phyloP scores from a whole-genome alignment of 208 protist genomes.

The Phytomonas sp. region DNA sequence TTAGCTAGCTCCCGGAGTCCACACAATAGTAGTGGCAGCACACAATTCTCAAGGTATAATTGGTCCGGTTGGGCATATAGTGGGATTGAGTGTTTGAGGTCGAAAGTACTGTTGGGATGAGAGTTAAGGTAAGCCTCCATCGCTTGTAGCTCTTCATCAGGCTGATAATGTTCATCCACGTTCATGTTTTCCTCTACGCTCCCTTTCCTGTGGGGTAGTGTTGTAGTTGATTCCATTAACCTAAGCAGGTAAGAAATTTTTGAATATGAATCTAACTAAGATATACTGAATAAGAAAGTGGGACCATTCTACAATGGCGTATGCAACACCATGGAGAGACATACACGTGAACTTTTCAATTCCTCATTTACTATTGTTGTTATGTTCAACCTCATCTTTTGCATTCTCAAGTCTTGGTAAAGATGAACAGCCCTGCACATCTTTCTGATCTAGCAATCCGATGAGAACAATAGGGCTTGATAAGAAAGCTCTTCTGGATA shows the following conservation, averaged over 20 bases:
- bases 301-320: neutral
- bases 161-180: neutral
- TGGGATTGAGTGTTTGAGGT: slow-evolving; percentile 22
- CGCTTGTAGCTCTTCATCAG: slow-evolving; percentile 8
- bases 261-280: slow-evolving; percentile 8
- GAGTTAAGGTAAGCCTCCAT: slow-evolving; percentile 7
- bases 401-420: too few species aligned
- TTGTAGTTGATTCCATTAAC: slow-evolving; percentile 10
- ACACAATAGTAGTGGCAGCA: slow-evolving; percentile 69
- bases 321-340: too few species aligned
- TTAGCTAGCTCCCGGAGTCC: slow-evolving; percentile 65
- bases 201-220: neutral
- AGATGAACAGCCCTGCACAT: too few species aligned
- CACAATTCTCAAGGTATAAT: slow-evolving; percentile 68
- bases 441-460: too few species aligned
- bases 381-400: too few species aligned
- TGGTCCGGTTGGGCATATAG: slow-evolving; percentile 66
- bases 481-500: too few species aligned
- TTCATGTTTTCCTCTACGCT: neutral
- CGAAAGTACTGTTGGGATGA: neutral
- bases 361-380: too few species aligned
- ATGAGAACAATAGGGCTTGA: too few species aligned
- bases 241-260: slow-evolving; percentile 13
- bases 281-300: slow-evolving; percentile 1
- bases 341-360: too few species aligned